Evolutionary conservation across 2,329 filamentous ascomycete species (phyloP).

Genomic region (Fusarium setosum): DNA sequence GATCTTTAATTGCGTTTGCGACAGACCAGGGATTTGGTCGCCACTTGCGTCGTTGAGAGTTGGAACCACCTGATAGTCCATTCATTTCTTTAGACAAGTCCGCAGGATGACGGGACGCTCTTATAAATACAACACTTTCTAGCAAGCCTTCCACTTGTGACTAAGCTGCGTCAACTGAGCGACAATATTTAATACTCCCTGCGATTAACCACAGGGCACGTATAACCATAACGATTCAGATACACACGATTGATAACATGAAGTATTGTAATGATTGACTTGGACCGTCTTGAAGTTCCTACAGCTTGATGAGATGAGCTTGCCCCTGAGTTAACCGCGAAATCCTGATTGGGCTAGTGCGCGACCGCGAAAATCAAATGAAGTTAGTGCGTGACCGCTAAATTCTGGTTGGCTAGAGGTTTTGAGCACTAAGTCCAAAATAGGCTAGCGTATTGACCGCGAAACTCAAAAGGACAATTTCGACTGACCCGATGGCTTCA

Average conservation of each 20-base stretch:
- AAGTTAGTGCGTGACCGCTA: neutral
- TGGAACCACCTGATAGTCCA: neutral
- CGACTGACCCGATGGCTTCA: neutral
- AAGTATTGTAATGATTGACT: too few species aligned
- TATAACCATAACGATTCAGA: neutral
- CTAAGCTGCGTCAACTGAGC: neutral
- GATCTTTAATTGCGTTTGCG: neutral
- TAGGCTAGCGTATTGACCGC: neutral
- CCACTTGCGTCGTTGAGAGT: neutral
- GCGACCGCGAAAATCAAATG: neutral
- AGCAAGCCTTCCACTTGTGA: neutral
- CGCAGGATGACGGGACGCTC: too few species aligned
- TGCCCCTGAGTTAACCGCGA: constrained; percentile 1
- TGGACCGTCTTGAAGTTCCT: neutral
- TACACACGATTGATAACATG: too few species aligned
- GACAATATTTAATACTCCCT: neutral
- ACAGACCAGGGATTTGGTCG: neutral
- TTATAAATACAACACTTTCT: too few species aligned
- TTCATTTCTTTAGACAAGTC: neutral
- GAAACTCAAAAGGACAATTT: neutral
- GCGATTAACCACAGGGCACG: neutral
- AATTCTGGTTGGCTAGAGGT: neutral
- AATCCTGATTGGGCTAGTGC: constrained; percentile 4
- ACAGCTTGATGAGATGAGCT: neutral
- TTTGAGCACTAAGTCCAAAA: neutral